phyloP scores from a whole-genome alignment of 2,329 filamentous ascomycete genomes.

The Gaeumannomyces tritici region DNA sequence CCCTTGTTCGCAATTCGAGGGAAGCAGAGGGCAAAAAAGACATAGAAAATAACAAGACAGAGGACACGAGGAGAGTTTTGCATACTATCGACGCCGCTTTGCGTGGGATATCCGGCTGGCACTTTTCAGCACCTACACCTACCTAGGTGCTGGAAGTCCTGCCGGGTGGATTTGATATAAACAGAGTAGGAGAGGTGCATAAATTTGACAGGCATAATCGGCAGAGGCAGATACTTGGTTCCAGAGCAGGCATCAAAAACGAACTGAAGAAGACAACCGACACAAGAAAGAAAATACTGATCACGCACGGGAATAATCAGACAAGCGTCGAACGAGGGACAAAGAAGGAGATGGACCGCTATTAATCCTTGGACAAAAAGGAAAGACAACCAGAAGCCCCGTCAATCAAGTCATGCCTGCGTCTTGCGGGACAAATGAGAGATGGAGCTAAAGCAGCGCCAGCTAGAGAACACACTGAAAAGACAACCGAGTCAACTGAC shows the following conservation, averaged over 20 bases:
- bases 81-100: not conserved
- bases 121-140: not conserved
- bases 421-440: not conserved
- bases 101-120: not conserved
- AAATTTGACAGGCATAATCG: not conserved
- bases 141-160: not conserved
- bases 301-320: not conserved
- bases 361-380: too few species aligned
- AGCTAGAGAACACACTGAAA: not conserved
- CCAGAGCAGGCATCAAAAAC: not conserved
- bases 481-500: not conserved
- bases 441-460: not conserved
- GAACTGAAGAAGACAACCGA: not conserved
- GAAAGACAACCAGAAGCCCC: too few species aligned
- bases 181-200: not conserved
- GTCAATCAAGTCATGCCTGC: not conserved
- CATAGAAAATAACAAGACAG: not conserved
- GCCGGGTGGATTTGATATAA: not conserved
- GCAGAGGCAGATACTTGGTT: not conserved
- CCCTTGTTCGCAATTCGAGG: not conserved
- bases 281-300: not conserved
- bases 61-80: not conserved
- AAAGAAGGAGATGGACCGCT: too few species aligned
- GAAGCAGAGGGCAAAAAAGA: not conserved
- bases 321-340: not conserved